A percentile compares a stretch with the other conserved stretches of the same genome.
Evolutionary conservation across 106 monocot genomes (phyloP).

Genomic region (Acorus calamus): DNA sequence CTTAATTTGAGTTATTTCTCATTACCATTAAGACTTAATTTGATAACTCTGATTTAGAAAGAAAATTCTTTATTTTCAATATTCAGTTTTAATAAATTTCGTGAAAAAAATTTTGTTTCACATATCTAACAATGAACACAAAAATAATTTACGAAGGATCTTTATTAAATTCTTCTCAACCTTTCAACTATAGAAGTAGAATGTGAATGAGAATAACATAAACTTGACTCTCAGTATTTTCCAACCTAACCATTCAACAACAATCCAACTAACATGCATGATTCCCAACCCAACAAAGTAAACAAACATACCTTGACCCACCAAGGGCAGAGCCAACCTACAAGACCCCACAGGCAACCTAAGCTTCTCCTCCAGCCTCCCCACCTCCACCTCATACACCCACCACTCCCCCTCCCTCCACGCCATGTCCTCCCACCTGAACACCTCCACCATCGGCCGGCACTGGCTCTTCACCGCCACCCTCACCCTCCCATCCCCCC

Average conservation of each 20-base stretch:
- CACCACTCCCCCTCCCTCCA: conserved; percentile 61
- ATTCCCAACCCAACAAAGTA: neutral
- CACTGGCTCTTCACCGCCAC: conserved; percentile 46
- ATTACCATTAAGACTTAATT: too few species aligned
- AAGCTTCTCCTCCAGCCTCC: conserved; percentile 62
- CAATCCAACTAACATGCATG: neutral
- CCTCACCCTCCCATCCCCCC: conserved; percentile 32
- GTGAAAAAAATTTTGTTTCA: too few species aligned
- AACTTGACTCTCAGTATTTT: neutral
- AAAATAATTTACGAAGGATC: too few species aligned
- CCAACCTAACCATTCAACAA: neutral
- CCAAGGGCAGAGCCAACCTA: conserved; percentile 55
- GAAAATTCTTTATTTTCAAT: too few species aligned
- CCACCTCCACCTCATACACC: conserved; percentile 47
- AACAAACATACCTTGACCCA: conserved; percentile 45
- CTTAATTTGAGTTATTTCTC: too few species aligned
- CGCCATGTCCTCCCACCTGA: conserved; percentile 67
- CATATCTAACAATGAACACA: too few species aligned
- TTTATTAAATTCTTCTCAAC: too few species aligned
- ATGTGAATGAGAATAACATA: too few species aligned
- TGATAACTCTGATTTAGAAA: too few species aligned
- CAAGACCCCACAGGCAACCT: conserved; percentile 73
- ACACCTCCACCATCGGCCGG: conserved; percentile 81
- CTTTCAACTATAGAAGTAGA: too few species aligned
- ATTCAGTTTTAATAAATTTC: too few species aligned